A percentile compares a stretch with the other conserved stretches of the same genome.
phyloP scores from a whole-genome alignment of 208 protist species.

The Leptomonas pyrrhocoris region DNA sequence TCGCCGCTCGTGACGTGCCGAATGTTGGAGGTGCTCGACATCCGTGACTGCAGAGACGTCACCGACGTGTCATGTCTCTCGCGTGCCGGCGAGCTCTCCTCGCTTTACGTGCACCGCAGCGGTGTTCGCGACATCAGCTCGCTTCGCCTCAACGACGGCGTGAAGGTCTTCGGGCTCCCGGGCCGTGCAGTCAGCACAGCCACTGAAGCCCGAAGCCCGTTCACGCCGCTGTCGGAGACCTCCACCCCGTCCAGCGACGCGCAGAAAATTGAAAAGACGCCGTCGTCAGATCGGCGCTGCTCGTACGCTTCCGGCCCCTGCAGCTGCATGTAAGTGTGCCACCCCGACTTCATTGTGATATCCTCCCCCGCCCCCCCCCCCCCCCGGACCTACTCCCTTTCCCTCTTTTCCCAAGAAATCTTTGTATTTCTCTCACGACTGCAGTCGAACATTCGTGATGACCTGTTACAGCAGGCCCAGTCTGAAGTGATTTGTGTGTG shows the following conservation, averaged over 20 bases:
- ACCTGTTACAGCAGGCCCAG: too few species aligned
- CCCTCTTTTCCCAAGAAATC: too few species aligned
- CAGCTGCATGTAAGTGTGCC: slow-evolving; percentile 10
- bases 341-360: background rate
- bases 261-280: slow-evolving; percentile 11
- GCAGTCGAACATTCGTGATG: too few species aligned
- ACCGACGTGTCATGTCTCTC: slow-evolving; percentile 14
- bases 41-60: slow-evolving; percentile 14
- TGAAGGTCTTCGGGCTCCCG: slow-evolving; percentile 9
- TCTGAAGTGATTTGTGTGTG: too few species aligned
- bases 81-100: background rate
- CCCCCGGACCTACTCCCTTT: too few species aligned
- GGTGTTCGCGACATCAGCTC: slow-evolving; percentile 7
- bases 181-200: background rate
- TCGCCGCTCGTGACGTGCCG: slow-evolving; percentile 6
- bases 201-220: background rate
- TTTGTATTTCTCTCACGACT: too few species aligned
- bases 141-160: slow-evolving; percentile 5
- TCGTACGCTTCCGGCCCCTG: slow-evolving; percentile 12
- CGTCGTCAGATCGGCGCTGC: background rate
- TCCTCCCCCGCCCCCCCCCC: too few species aligned
- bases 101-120: slow-evolving; percentile 12
- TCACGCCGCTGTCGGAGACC: background rate
- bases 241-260: background rate
- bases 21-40: slow-evolving; percentile 14